A percentile compares a stretch with the other conserved stretches of the same genome.
Conservation (phyloP, 768 basidiomycete species). For the Mrakia blollopis region DNA sequence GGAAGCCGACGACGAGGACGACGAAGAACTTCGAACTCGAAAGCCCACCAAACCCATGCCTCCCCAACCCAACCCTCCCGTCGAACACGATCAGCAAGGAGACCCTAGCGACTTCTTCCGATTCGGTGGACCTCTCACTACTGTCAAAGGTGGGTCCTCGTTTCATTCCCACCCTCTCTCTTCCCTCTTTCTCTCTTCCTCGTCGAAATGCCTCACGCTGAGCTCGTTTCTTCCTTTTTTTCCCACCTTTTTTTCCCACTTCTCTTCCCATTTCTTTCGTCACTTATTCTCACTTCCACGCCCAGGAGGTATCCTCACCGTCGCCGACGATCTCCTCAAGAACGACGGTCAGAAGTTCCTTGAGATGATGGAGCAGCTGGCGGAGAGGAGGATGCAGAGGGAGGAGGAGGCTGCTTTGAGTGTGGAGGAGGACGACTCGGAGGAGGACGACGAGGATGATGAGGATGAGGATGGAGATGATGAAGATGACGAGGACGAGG, state of each 20-base stretch:
- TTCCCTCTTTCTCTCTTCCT: neutral
- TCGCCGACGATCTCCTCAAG: conserved; percentile 96
- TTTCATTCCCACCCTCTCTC: neutral
- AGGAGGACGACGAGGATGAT: conserved; percentile 57
- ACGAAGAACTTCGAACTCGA: conserved; percentile 44
- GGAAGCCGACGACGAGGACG: conserved; percentile 52
- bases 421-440: conserved; percentile 56
- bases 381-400: conserved; percentile 84
- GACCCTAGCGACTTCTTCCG: conserved; percentile 58
- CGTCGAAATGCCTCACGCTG: conserved; percentile 38
- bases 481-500: conserved; percentile 49
- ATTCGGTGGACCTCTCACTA: conserved; percentile 72
- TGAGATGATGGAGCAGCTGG: conserved; percentile 99
- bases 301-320: conserved; percentile 91
- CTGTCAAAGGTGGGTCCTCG: conserved; percentile 51
- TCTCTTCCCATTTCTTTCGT: neutral
- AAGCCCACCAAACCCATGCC: conserved; percentile 12
- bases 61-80: conserved; percentile 10
- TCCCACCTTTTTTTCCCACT: neutral
- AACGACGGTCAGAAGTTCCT: conserved; percentile 98
- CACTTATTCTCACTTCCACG: conserved; percentile 16
- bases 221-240: conserved; percentile 33
- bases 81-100: conserved; percentile 25
- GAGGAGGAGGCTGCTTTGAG: conserved; percentile 63
- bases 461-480: conserved; percentile 40